A percentile compares a stretch with the other conserved stretches of the same genome.
Conservation (phyloP, 78 protist genomes). For the Dictyostelium brefeldianum region DNA sequence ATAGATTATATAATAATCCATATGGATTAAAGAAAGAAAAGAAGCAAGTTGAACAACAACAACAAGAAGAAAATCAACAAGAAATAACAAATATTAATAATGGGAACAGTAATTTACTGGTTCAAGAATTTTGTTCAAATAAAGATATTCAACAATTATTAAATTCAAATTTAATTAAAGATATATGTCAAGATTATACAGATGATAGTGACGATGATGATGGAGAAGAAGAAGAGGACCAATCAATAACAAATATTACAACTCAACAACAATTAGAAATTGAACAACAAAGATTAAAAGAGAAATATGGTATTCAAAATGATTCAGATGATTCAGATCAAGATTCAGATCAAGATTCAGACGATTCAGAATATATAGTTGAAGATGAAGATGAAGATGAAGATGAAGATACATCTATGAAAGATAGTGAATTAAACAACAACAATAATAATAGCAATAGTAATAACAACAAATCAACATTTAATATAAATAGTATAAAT, state of each 20-base stretch:
- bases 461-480: too few relatives aligned
- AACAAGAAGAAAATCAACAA: too few relatives aligned
- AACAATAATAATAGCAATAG: background rate
- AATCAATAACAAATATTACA: background rate
- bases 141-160: too few relatives aligned
- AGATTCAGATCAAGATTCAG: background rate
- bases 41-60: too few relatives aligned
- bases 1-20: too few relatives aligned
- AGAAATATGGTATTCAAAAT: background rate
- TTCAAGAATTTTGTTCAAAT: too few relatives aligned
- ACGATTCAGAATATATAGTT: background rate
- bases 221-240: background rate
- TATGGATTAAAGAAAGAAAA: too few relatives aligned
- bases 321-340: conserved; percentile 12
- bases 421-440: background rate
- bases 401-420: background rate
- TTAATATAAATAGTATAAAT: background rate
- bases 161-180: background rate
- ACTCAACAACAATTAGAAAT: background rate
- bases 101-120: too few relatives aligned
- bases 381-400: background rate
- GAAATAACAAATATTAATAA: too few relatives aligned
- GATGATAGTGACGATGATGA: background rate
- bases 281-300: background rate
- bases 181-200: background rate